Conservation (phyloP, 371 early-diverging fungal genomes). For the Mortierella sp. region DNA sequence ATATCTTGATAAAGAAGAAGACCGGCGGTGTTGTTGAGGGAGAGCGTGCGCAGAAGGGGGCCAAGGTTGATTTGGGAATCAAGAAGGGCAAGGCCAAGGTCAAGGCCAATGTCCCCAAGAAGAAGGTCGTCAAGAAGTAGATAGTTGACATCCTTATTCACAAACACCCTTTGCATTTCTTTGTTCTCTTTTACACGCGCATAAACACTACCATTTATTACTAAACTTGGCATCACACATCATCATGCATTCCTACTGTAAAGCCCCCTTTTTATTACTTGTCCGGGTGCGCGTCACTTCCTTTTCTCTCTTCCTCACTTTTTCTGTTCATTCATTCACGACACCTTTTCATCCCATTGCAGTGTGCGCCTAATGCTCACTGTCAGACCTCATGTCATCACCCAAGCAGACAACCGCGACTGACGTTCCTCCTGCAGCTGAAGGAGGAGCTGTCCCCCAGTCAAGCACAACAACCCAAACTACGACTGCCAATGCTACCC, state of each 20-base stretch:
- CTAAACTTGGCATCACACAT: background rate
- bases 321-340: background rate
- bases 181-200: background rate
- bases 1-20: conserved; percentile 48
- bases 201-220: background rate
- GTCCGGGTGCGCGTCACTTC: background rate
- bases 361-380: background rate
- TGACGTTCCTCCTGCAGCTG: background rate
- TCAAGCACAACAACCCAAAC: background rate
- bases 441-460: background rate
- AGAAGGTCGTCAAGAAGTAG: conserved; percentile 54
- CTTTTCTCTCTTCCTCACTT: background rate
- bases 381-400: conserved; percentile 2
- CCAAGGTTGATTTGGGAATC: conserved; percentile 59
- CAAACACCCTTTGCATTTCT: background rate
- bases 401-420: background rate
- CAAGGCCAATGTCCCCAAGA: conserved; percentile 57
- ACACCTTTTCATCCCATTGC: background rate
- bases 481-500: background rate
- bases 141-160: background rate
- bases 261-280: background rate
- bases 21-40: conserved; percentile 64
- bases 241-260: background rate
- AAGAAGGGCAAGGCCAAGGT: conserved; percentile 58
- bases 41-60: conserved; percentile 72